phyloP scores from a whole-genome alignment of 495 filamentous ascomycete species.

The Lepidopterella palustris region DNA sequence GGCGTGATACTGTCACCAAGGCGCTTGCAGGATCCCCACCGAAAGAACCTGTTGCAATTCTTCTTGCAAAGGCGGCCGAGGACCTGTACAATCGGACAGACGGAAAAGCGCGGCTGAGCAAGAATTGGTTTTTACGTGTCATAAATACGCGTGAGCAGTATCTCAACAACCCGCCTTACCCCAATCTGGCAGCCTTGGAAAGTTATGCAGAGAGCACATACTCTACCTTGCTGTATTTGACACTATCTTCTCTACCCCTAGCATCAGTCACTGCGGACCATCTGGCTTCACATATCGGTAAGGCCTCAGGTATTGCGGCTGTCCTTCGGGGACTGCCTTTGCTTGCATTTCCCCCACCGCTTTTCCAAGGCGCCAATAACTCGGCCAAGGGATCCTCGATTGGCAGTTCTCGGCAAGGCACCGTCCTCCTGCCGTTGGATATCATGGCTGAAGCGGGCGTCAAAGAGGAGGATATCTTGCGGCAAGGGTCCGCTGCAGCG shows the following conservation, averaged over 20 bases:
- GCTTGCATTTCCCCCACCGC: conserved; percentile 68
- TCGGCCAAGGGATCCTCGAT: conserved; percentile 30
- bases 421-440: conserved; percentile 75
- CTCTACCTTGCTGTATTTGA: conserved; percentile 85
- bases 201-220: conserved; percentile 91
- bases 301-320: conserved; percentile 81
- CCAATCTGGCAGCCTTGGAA: conserved; percentile 66
- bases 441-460: conserved; percentile 76
- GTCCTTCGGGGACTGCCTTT: conserved; percentile 77
- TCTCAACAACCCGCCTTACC: conserved; percentile 75
- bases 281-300: conserved; percentile 87
- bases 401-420: conserved; percentile 48
- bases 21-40: conserved; percentile 68
- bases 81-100: conserved; percentile 52
- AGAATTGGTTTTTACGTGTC: conserved; percentile 72
- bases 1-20: conserved; percentile 74
- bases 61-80: conserved; percentile 64
- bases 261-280: conserved; percentile 82
- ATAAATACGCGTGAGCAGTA: conserved; percentile 75
- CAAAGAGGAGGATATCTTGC: conserved; percentile 80
- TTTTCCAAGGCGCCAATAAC: conserved; percentile 46
- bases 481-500: conserved; percentile 65
- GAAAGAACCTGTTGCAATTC: conserved; percentile 83
- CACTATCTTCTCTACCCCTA: conserved; percentile 67
- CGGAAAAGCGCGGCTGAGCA: conserved; percentile 56